phyloP scores from a whole-genome alignment of 495 filamentous ascomycete species.

The Podospora conica region DNA sequence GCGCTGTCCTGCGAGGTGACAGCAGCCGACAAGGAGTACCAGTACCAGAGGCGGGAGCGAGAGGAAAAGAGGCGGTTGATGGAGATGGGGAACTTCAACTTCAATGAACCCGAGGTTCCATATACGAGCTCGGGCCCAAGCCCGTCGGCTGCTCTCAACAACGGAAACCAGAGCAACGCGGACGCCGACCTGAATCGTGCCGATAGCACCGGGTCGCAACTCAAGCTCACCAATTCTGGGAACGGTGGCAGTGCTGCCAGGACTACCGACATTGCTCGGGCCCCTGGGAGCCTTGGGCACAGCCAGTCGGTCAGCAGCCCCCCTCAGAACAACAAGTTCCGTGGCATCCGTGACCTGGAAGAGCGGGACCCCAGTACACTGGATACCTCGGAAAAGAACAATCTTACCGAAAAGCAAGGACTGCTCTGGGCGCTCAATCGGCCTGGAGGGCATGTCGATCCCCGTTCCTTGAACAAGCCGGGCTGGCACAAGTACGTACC shows the following conservation, averaged over 20 bases:
- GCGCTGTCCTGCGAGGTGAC: slow-evolving; percentile 85
- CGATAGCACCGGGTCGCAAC: slow-evolving; percentile 65
- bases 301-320: slow-evolving; percentile 40
- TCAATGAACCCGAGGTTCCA: slow-evolving; percentile 62
- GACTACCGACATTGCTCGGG: slow-evolving; percentile 35
- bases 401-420: slow-evolving; percentile 70
- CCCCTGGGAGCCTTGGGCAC: slow-evolving; percentile 38
- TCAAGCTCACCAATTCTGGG: slow-evolving; percentile 40
- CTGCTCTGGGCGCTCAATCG: slow-evolving; percentile 89
- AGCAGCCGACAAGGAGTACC: slow-evolving; percentile 91
- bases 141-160: slow-evolving; percentile 25
- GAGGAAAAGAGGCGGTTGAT: slow-evolving; percentile 86
- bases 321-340: slow-evolving; percentile 62
- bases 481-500: slow-evolving; percentile 94
- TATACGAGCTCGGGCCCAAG: slow-evolving; percentile 22
- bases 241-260: slow-evolving; percentile 20
- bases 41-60: slow-evolving; percentile 84
- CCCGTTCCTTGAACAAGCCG: slow-evolving; percentile 89
- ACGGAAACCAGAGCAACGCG: slow-evolving; percentile 39
- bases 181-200: slow-evolving; percentile 64
- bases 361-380: slow-evolving; percentile 59
- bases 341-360: slow-evolving; percentile 82
- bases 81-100: slow-evolving; percentile 81
- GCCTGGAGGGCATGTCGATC: slow-evolving; percentile 91
- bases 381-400: slow-evolving; percentile 43